Evolutionary conservation across 2,329 filamentous ascomycete species (phyloP).

Genomic region (Penicillium sp.): DNA sequence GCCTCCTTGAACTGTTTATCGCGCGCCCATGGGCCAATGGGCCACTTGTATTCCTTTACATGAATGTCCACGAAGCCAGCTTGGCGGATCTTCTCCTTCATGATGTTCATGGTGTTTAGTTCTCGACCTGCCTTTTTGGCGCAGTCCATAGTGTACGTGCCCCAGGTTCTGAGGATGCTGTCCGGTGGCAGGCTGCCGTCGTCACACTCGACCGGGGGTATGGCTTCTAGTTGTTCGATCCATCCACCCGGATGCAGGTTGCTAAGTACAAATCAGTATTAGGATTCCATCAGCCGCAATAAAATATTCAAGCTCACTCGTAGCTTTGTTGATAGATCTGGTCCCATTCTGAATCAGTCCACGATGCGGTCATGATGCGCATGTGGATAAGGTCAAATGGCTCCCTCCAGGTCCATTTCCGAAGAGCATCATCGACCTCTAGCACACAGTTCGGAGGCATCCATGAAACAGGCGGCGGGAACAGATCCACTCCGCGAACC

Average conservation of each 20-base stretch:
- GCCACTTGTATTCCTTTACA: conserved; percentile 1
- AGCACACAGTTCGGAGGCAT: conserved; percentile 1
- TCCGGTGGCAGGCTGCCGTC: background rate
- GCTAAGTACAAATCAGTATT: background rate
- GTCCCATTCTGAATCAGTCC: background rate
- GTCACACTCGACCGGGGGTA: background rate
- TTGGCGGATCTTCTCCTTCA: background rate
- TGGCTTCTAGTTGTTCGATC: conserved; percentile 4
- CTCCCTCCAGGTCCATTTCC: conserved; percentile 3
- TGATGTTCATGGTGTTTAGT: background rate
- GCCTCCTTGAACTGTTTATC: conserved; percentile 1
- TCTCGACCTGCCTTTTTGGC: background rate
- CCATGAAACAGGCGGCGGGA: conserved; percentile 2
- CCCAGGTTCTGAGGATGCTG: background rate
- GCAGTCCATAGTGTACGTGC: background rate
- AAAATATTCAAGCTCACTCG: background rate
- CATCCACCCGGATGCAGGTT: background rate
- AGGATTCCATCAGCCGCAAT: no score
- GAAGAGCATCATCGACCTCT: conserved; percentile 1
- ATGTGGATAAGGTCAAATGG: conserved; percentile 3
- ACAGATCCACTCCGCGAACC: conserved; percentile 3
- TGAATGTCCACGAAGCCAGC: conserved; percentile 2
- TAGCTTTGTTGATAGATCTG: conserved; percentile 1
- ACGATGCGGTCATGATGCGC: conserved; percentile 1
- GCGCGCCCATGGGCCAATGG: conserved; percentile 1